Percentiles rank a stretch among this genome's conserved stretches.
Evolutionary conservation across 2,329 filamentous ascomycete genomes (phyloP).

Genomic region (Aureobasidium sp.): DNA sequence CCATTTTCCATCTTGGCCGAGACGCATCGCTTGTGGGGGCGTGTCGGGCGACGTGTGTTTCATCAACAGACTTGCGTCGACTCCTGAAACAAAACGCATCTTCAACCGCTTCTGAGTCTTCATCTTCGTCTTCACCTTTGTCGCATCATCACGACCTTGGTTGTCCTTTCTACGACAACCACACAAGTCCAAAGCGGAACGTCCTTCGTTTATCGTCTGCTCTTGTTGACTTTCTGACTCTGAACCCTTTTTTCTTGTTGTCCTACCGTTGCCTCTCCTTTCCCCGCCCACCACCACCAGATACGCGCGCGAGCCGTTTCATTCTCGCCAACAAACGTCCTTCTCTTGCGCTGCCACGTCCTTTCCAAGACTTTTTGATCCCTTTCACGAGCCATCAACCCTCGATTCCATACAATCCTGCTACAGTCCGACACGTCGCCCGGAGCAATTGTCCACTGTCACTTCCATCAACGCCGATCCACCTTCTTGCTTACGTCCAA

Average conservation of each 20-base stretch:
- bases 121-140: neutral
- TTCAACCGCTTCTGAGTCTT: neutral
- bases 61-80: neutral
- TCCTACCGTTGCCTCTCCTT: constrained; percentile 12
- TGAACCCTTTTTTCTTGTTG: constrained; percentile 8
- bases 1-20: neutral
- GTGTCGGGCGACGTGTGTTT: constrained; percentile 1
- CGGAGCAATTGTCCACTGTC: neutral
- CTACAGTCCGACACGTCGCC: neutral
- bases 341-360: constrained; percentile 3
- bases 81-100: constrained; percentile 9
- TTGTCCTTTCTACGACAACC: neutral
- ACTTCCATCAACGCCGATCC: neutral
- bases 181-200: neutral
- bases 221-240: neutral
- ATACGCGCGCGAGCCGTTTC: constrained; percentile 7
- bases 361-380: neutral
- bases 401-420: neutral
- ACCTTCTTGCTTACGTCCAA: neutral
- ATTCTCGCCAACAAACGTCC: constrained; percentile 6
- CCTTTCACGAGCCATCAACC: neutral
- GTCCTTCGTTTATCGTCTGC: constrained; percentile 6
- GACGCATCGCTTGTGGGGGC: neutral
- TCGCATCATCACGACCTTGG: constrained; percentile 3
- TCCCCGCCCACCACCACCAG: constrained; percentile 11